Evolutionary conservation across 2,329 filamentous ascomycete species (phyloP).

Genomic region (Dactylellina drechsleri): DNA sequence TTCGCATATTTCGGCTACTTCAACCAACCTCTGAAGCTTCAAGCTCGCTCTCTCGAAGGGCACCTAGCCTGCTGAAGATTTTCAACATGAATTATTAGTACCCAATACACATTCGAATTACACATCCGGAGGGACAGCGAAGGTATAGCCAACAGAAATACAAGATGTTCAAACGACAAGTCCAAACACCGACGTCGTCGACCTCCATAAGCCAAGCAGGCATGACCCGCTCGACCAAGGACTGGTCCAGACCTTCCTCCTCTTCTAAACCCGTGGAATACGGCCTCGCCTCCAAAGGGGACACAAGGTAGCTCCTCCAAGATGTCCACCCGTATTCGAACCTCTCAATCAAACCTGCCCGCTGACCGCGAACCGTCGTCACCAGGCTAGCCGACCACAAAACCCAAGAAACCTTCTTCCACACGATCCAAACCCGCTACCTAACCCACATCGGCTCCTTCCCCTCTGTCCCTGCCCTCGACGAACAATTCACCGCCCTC

Average conservation of each 20-base stretch:
- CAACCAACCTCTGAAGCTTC: background rate
- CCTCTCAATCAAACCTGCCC: slow-evolving; percentile 1
- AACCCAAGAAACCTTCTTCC: slow-evolving; percentile 53
- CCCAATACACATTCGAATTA: background rate
- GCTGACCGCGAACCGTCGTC: background rate
- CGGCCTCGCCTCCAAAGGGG: slow-evolving; percentile 53
- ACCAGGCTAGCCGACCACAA: slow-evolving; percentile 41
- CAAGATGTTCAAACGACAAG: slow-evolving; percentile 49
- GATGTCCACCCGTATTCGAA: slow-evolving; percentile 2
- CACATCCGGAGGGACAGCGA: background rate
- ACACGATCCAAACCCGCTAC: slow-evolving; percentile 49
- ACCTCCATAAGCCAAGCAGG: slow-evolving; percentile 44
- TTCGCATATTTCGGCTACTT: background rate
- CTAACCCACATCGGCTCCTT: slow-evolving; percentile 50
- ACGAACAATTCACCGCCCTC: slow-evolving; percentile 50
- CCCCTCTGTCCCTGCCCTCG: slow-evolving; percentile 50
- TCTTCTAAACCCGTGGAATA: slow-evolving; percentile 41
- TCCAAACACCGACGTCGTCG: slow-evolving; percentile 52
- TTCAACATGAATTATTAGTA: too few species aligned
- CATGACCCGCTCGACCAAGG: slow-evolving; percentile 53
- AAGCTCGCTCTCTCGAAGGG: background rate
- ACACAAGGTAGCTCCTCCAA: slow-evolving; percentile 39
- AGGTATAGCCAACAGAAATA: background rate
- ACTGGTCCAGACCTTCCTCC: slow-evolving; percentile 42
- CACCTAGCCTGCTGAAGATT: too few species aligned